Percentiles rank a stretch among this genome's conserved stretches.
phyloP scores from a whole-genome alignment of 306 rosid species.

The Citrullus colocynthis region DNA sequence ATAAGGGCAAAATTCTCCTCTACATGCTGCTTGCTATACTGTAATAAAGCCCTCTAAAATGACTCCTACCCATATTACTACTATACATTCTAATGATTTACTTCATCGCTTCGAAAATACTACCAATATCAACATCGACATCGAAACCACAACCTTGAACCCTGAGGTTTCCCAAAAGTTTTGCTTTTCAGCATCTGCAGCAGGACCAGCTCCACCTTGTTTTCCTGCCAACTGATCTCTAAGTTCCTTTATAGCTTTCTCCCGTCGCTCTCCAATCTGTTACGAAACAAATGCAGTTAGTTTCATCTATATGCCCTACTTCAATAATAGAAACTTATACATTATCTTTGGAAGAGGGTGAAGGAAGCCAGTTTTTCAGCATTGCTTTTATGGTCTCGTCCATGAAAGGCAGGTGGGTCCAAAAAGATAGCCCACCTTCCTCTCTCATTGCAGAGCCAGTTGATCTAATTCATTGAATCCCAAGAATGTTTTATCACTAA shows the following conservation, averaged over 20 bases:
- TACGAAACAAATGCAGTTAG: background rate
- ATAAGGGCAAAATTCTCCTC: background rate
- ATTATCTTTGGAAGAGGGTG: background rate
- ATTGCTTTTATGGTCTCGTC: background rate
- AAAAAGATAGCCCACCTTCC: background rate
- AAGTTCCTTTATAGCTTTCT: constrained; percentile 79
- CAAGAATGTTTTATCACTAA: background rate
- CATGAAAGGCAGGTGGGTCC: background rate
- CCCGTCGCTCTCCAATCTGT: constrained; percentile 88
- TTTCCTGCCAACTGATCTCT: constrained; percentile 61
- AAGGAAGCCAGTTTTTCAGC: background rate
- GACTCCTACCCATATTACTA: background rate
- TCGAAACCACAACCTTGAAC: constrained; percentile 62
- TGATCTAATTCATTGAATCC: background rate
- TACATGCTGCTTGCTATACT: background rate
- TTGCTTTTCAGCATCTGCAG: constrained; percentile 32
- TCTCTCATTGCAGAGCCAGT: background rate
- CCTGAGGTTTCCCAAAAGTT: constrained; percentile 84
- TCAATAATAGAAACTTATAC: background rate
- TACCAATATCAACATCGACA: constrained; percentile 83
- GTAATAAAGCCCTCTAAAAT: background rate
- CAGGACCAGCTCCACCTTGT: constrained; percentile 26
- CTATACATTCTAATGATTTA: constrained; percentile 4
- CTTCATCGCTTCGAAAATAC: constrained; percentile 75
- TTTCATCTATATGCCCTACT: background rate